phyloP scores from a whole-genome alignment of 495 filamentous ascomycete species.

The Xylaria telfairii region DNA sequence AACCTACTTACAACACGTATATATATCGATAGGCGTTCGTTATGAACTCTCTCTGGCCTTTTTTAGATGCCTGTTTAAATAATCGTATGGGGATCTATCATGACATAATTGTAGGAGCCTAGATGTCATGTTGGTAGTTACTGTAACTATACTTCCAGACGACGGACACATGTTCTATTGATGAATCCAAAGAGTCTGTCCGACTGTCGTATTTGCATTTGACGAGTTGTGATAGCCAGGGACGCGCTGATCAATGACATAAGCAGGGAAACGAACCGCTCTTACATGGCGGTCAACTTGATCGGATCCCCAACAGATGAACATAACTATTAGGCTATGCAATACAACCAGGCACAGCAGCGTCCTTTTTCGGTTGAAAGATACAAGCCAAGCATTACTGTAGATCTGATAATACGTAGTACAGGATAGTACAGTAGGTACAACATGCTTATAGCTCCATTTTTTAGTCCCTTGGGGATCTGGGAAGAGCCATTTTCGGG shows the following conservation, averaged over 20 bases:
- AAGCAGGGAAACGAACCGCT: conserved; percentile 1
- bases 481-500: too few relatives aligned
- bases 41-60: neutral
- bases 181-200: neutral
- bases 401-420: too few relatives aligned
- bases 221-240: neutral
- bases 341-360: neutral
- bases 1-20: neutral
- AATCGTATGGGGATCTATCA: neutral
- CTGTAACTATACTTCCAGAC: neutral
- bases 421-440: neutral
- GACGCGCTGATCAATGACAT: conserved; percentile 10
- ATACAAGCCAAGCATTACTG: conserved; percentile 4
- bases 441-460: neutral
- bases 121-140: neutral
- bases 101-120: conserved; percentile 6
- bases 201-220: neutral
- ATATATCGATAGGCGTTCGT: neutral
- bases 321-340: neutral
- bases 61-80: neutral
- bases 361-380: neutral
- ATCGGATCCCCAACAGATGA: neutral
- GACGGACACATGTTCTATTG: neutral
- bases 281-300: neutral
- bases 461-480: neutral